Percentiles rank a stretch among this genome's conserved stretches.
phyloP scores from a whole-genome alignment of 257 asterid genomes.

The Nicotiana obtusifolia region DNA sequence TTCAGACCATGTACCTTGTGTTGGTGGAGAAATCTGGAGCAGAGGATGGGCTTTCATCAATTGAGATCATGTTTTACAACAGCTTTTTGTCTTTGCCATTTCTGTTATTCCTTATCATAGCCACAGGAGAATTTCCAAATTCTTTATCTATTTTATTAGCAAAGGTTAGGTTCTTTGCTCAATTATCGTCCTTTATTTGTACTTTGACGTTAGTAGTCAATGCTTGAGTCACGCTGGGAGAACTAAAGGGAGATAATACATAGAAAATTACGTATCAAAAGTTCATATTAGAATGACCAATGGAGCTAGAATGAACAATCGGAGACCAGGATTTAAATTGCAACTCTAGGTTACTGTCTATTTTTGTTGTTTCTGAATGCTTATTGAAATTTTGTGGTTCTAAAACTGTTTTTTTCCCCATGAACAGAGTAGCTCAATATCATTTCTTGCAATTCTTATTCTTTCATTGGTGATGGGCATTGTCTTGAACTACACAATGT shows the following conservation, averaged over 20 bases:
- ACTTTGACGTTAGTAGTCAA: neutral
- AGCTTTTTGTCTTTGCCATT: conserved; percentile 80
- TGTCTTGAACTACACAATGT: conserved; percentile 94
- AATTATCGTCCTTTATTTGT: neutral
- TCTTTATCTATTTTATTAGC: conserved; percentile 59
- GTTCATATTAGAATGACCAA: neutral
- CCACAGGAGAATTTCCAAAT: conserved; percentile 86
- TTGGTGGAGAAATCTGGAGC: conserved; percentile 96
- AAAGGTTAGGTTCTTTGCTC: conserved; percentile 47
- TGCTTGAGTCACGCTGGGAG: neutral
- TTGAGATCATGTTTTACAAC: conserved; percentile 91
- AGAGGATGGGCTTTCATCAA: conserved; percentile 90
- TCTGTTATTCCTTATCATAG: conserved; percentile 78
- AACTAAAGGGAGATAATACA: neutral
- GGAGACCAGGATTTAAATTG: neutral
- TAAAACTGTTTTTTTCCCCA: neutral
- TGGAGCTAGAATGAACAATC: neutral
- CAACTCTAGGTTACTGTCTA: neutral
- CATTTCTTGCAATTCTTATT: conserved; percentile 55
- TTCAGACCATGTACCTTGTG: conserved; percentile 98
- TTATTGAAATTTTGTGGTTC: neutral
- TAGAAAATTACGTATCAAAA: neutral
- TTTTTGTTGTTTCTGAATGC: neutral
- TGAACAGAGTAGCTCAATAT: conserved; percentile 60
- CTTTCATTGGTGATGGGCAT: conserved; percentile 96